Conservation (phyloP, 768 basidiomycete species). For the Pleurotus ostreatus region DNA sequence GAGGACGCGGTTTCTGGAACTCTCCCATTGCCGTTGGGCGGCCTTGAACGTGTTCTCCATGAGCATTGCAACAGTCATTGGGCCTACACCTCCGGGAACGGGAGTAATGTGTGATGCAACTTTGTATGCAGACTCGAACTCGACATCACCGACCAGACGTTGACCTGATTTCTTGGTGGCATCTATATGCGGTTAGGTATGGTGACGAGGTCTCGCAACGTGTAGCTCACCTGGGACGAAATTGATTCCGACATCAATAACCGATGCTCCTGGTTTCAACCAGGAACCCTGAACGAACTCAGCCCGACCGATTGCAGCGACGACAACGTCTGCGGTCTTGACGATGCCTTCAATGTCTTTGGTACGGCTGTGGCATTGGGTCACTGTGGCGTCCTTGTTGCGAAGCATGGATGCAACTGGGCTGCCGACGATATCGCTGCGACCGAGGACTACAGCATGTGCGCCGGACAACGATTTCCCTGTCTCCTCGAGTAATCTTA, state of each 20-base stretch:
- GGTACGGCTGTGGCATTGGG: conserved; percentile 94
- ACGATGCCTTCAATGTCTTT: conserved; percentile 79
- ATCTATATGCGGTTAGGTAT: conserved; percentile 40
- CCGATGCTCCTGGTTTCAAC: conserved; percentile 92
- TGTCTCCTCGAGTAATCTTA: conserved; percentile 87
- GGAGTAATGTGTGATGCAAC: conserved; percentile 93
- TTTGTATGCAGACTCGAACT: conserved; percentile 69
- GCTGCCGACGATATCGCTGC: conserved; percentile 96
- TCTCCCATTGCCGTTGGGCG: conserved; percentile 78
- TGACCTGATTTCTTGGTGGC: conserved; percentile 90
- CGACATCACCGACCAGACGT: conserved; percentile 94
- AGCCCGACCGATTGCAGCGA: conserved; percentile 95
- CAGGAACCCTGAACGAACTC: conserved; percentile 90
- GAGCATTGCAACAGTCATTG: conserved; percentile 99
- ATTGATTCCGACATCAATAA: conserved; percentile 98
- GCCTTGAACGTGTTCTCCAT: conserved; percentile 92
- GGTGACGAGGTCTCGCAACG: not conserved
- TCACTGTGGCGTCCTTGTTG: conserved; percentile 91
- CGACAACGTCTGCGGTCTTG: conserved; percentile 82
- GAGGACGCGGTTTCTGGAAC: conserved; percentile 60
- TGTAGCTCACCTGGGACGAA: conserved; percentile 71
- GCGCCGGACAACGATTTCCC: conserved; percentile 73
- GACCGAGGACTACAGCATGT: conserved; percentile 88
- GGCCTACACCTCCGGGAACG: conserved; percentile 97
- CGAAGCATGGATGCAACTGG: conserved; percentile 91